These are phyloP conservation scores for Coemansia sp. DNA, from an alignment of 192 early-diverging fungal genomes.

Conservation along the genomic window DNA sequence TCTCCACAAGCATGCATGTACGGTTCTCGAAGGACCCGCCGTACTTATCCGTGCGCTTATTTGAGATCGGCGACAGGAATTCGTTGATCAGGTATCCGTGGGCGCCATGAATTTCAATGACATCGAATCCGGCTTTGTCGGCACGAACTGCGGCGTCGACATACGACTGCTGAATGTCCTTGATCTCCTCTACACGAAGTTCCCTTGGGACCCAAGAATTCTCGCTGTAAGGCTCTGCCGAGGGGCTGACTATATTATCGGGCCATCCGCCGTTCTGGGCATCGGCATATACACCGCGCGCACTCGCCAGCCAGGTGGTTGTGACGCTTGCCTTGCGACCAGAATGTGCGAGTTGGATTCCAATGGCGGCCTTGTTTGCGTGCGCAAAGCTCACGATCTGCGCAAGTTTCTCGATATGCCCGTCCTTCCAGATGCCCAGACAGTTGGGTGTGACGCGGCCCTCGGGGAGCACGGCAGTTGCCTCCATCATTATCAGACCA, in stretches of 20 bases:
- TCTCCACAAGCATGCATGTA: constrained; percentile 70
- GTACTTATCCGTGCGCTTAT: constrained; percentile 86
- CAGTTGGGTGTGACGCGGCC: constrained; percentile 82
- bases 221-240: constrained; percentile 52
- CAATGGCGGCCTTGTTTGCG: constrained; percentile 56
- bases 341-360: constrained; percentile 81
- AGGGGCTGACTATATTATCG: constrained; percentile 67
- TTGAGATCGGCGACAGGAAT: constrained; percentile 77
- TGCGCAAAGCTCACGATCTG: constrained; percentile 61
- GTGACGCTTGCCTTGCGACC: constrained; percentile 69
- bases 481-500: constrained; percentile 80
- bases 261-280: constrained; percentile 66
- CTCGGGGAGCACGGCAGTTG: constrained; percentile 67
- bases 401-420: constrained; percentile 53
- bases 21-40: constrained; percentile 91
- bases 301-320: constrained; percentile 11
- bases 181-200: constrained; percentile 68
- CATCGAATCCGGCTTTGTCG: constrained; percentile 77
- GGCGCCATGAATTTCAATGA: constrained; percentile 84
- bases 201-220: constrained; percentile 38
- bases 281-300: constrained; percentile 11
- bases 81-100: constrained; percentile 86
- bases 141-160: constrained; percentile 69
- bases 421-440: constrained; percentile 49
- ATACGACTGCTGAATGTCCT: constrained; percentile 61